Evolutionary conservation across 208 protist species (phyloP), one percentile per base, ranked within the genome.

Genomic region (Trypanosoma avium): DNA sequence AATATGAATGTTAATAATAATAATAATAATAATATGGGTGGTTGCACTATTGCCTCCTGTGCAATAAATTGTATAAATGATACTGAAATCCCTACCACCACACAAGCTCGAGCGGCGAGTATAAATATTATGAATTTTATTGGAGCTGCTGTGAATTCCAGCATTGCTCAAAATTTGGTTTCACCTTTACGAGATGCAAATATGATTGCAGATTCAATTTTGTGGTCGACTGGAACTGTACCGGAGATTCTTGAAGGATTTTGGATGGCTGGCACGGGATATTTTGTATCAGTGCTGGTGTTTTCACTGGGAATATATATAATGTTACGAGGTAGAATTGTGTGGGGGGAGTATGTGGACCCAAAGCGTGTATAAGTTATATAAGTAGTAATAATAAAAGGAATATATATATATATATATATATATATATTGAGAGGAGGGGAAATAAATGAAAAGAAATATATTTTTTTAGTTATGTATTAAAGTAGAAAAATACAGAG

Each of bases 211-310:
- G 58, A 64, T 32, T 46, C 45, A 15, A 32, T 64, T 32, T 22
- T 64, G 27, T 54, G 26, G 58, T 40, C 58, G 43, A n/a, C 30
- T 19, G 58, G 4, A 21, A 0, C 13, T 0, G 26, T 64, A 19
- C 43, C 58, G 26, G 49, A 72, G 5, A 19, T 61, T 24, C 22
- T 24, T 4, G 48, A 63, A 43, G 64, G 55, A 19, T 40, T 70
- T 13, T 64, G 47, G 56, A 90, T 90, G 78, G 60, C 87, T 2
- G 84, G 73, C 29, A 61, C 61, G 24, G 82, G 83, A 42, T 90
- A 86, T 73, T 90, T 93, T 66, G 68, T 90, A 10, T 81, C 75
- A 8, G 40, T 77, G 3, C 60, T 90, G 19, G 86, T 86, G 63
- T 89, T 84, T 48, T 61, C 82, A 21, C 29, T 89, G 1, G 75